phyloP scores from a whole-genome alignment of 768 basidiomycete genomes.

The Lactifluus subvellereus region DNA sequence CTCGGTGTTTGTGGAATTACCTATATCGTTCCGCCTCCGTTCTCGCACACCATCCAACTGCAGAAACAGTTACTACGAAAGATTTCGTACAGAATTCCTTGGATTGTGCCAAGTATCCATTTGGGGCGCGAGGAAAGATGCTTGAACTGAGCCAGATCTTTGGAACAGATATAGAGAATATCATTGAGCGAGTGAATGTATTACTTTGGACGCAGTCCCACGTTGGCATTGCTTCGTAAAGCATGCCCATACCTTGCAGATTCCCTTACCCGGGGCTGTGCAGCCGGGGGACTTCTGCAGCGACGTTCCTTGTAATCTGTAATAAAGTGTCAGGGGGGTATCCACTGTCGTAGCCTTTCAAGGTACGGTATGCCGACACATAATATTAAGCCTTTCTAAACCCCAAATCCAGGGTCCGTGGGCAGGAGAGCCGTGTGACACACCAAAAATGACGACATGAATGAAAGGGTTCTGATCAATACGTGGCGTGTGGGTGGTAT shows the following conservation, averaged over 20 bases:
- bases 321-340: too few species aligned
- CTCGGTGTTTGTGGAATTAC: neutral
- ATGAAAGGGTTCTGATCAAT: too few species aligned
- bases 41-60: constrained; percentile 1
- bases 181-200: neutral
- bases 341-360: too few species aligned
- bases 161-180: neutral
- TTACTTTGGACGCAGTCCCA: neutral
- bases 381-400: too few species aligned
- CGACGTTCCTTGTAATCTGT: too few species aligned
- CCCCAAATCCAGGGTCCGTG: too few species aligned
- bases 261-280: neutral
- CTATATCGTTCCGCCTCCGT: neutral
- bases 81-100: neutral
- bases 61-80: neutral
- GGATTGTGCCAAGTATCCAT: neutral
- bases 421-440: too few species aligned
- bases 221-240: neutral
- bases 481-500: too few species aligned
- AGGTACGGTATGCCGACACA: too few species aligned
- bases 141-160: neutral
- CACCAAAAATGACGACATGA: too few species aligned
- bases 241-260: neutral
- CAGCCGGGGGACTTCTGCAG: too few species aligned
- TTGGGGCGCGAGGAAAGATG: neutral